These are phyloP conservation scores for Candida easanensis DNA, from an alignment of 805 yeast species.

Conservation along the genomic window DNA sequence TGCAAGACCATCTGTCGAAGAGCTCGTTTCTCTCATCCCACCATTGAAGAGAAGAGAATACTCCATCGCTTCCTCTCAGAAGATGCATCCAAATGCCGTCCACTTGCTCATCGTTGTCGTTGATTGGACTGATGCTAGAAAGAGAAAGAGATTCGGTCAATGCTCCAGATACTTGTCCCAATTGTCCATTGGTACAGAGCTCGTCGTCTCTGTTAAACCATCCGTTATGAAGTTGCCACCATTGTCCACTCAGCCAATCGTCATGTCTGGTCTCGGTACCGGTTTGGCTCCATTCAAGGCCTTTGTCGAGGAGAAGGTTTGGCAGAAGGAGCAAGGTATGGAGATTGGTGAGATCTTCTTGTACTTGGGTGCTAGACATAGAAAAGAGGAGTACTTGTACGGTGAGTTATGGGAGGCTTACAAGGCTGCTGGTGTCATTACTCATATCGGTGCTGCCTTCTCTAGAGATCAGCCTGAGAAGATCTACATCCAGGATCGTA, in stretches of 20 bases:
- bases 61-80: slow-evolving; percentile 96
- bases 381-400: slow-evolving; percentile 89
- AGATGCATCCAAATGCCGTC: slow-evolving; percentile 84
- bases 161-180: slow-evolving; percentile 89
- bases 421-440: slow-evolving; percentile 84
- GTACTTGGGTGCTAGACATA: slow-evolving; percentile 92
- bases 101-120: slow-evolving; percentile 93
- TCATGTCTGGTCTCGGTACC: slow-evolving; percentile 97
- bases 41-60: slow-evolving; percentile 96
- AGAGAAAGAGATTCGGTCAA: slow-evolving; percentile 88
- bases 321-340: slow-evolving; percentile 87
- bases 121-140: slow-evolving; percentile 87
- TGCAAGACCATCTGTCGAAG: slow-evolving; percentile 73
- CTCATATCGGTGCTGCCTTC: slow-evolving; percentile 96
- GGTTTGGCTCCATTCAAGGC: slow-evolving; percentile 99
- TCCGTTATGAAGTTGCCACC: slow-evolving; percentile 96
- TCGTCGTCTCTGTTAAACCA: slow-evolving; percentile 93
- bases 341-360: slow-evolving; percentile 87
- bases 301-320: slow-evolving; percentile 89
- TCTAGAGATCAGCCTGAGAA: slow-evolving; percentile 96
- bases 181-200: slow-evolving; percentile 73
- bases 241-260: slow-evolving; percentile 80
- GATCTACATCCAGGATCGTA: slow-evolving; percentile 92
- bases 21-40: slow-evolving; percentile 69
- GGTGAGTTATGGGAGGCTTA: slow-evolving; percentile 98